phyloP scores from a whole-genome alignment of 2,329 filamentous ascomycete species.

The Venturia nashicola region DNA sequence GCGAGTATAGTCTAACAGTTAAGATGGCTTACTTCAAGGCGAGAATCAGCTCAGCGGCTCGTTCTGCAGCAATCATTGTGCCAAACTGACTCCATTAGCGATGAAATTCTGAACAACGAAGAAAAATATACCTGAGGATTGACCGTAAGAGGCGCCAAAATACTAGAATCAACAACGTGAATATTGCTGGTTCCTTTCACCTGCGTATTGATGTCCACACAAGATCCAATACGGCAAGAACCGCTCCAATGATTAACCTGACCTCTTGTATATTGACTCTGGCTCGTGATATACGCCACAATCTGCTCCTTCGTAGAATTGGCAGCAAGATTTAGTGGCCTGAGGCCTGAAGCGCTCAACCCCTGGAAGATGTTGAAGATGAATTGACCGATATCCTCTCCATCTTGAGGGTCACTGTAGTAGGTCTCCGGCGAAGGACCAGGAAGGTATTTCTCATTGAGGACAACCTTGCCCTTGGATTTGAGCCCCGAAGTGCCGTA shows the following conservation, averaged over 20 bases:
- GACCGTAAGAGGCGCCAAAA: conserved; percentile 38
- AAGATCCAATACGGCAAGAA: conserved; percentile 37
- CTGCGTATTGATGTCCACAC: conserved; percentile 35
- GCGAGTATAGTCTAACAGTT: background rate
- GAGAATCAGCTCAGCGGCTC: conserved; percentile 37
- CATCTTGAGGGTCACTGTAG: conserved; percentile 36
- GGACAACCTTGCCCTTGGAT: conserved; percentile 34
- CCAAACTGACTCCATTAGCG: conserved; percentile 27
- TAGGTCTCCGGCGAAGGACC: conserved; percentile 32
- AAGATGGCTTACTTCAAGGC: conserved; percentile 13
- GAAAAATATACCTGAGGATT: conserved; percentile 29
- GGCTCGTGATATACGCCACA: conserved; percentile 36
- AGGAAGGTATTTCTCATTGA: conserved; percentile 33
- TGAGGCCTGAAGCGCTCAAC: conserved; percentile 30
- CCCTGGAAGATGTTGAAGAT: conserved; percentile 38
- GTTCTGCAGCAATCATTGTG: conserved; percentile 42
- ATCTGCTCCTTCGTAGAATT: conserved; percentile 37
- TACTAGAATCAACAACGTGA: conserved; percentile 39
- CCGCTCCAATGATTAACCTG: conserved; percentile 43
- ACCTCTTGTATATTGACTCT: conserved; percentile 35
- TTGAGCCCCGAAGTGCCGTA: conserved; percentile 44
- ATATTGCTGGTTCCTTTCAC: conserved; percentile 39
- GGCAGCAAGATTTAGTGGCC: conserved; percentile 36
- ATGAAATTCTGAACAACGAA: background rate
- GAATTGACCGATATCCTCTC: conserved; percentile 36